Conservation (phyloP, 192 early-diverging fungal genomes). For the Coemansia reversa region DNA sequence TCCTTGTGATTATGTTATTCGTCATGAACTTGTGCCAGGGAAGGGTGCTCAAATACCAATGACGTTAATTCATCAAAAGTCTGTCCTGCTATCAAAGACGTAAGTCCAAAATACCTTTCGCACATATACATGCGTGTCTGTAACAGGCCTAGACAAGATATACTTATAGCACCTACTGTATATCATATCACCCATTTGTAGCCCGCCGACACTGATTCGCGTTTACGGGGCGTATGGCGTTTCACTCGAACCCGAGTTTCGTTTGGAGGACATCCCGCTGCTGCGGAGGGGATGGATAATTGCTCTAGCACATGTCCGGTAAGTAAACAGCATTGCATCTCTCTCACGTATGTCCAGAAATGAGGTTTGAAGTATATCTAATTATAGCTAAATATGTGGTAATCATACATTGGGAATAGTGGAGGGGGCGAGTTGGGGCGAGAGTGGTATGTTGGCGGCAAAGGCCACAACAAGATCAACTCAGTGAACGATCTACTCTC, state of each 20-base stretch:
- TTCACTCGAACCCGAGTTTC: conserved; percentile 73
- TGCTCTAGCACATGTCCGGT: conserved; percentile 75
- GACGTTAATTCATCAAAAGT: conserved; percentile 62
- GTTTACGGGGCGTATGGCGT: conserved; percentile 83
- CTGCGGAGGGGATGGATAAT: conserved; percentile 79
- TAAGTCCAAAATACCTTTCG: conserved; percentile 1
- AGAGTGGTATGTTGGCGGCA: conserved; percentile 77
- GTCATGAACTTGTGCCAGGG: conserved; percentile 14
- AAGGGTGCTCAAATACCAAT: conserved; percentile 60
- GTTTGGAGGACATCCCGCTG: conserved; percentile 71
- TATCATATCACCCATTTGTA: conserved; percentile 1
- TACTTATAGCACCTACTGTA: not conserved
- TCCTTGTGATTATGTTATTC: conserved; percentile 28
- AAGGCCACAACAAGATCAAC: conserved; percentile 67
- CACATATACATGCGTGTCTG: not conserved
- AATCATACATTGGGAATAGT: conserved; percentile 24
- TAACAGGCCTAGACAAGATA: not conserved
- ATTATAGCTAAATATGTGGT: not conserved
- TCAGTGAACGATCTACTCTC: conserved; percentile 71
- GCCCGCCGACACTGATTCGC: conserved; percentile 60
- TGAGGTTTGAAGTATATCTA: not conserved
- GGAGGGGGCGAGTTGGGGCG: conserved; percentile 78
- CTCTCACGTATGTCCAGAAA: not conserved
- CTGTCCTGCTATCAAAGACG: conserved; percentile 12
- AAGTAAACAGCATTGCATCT: conserved; percentile 2